phyloP scores from a whole-genome alignment of 192 early-diverging fungal genomes.

The Endogone sp. region DNA sequence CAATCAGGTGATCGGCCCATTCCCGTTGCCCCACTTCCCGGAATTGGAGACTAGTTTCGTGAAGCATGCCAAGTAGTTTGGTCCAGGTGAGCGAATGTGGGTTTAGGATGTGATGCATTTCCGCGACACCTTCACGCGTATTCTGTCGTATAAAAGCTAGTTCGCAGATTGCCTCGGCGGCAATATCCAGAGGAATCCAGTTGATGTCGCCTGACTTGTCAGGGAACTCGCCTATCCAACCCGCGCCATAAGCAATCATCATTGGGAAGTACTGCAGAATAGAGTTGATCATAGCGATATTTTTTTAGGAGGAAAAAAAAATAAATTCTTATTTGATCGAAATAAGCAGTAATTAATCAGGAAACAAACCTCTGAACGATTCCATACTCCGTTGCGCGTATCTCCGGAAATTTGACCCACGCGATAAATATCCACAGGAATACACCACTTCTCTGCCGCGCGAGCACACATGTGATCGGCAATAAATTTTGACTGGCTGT shows the following conservation, averaged over 20 bases:
- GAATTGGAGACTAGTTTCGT: constrained; percentile 17
- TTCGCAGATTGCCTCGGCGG: constrained; percentile 18
- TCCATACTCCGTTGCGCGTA: constrained; percentile 26
- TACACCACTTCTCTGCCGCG: constrained; percentile 6
- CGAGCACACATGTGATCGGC: constrained; percentile 19
- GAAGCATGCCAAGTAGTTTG: constrained; percentile 9
- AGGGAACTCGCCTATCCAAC: constrained; percentile 16
- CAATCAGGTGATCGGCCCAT: constrained; percentile 17
- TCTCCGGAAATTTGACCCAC: constrained; percentile 32
- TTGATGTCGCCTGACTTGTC: constrained; percentile 14
- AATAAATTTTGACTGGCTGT: constrained; percentile 30
- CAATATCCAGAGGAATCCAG: constrained; percentile 28
- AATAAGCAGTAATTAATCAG: too few relatives aligned
- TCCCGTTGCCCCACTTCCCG: constrained; percentile 4
- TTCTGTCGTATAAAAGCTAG: constrained; percentile 12
- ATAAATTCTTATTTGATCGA: not conserved
- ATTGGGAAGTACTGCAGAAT: not conserved
- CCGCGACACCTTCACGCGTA: not conserved
- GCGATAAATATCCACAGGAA: constrained; percentile 19
- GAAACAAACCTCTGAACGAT: constrained; percentile 11
- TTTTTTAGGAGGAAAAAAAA: not conserved
- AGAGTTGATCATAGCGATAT: not conserved
- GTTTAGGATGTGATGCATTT: constrained; percentile 23
- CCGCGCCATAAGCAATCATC: not conserved
- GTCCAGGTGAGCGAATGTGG: constrained; percentile 17